These are phyloP conservation scores for Rhizopogon vesiculosus DNA, from an alignment of 768 basidiomycete species.

Conservation along the genomic window DNA sequence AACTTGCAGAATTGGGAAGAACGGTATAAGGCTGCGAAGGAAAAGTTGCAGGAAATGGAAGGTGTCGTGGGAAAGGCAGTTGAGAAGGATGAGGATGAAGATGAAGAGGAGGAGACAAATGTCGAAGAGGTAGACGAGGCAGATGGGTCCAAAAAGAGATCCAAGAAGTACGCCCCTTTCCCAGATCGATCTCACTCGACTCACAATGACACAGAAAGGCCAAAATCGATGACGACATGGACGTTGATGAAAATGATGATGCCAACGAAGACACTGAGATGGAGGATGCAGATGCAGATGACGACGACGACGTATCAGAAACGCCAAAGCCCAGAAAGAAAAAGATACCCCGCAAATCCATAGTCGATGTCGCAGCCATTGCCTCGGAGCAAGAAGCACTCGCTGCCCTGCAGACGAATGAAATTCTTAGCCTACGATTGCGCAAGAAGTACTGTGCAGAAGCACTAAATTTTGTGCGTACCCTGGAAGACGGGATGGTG, in stretches of 20 bases:
- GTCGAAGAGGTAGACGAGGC: slow-evolving; percentile 28
- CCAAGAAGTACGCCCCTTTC: background rate
- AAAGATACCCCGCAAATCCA: slow-evolving; percentile 60
- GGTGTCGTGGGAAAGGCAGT: slow-evolving; percentile 60
- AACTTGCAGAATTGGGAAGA: slow-evolving; percentile 68
- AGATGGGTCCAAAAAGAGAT: slow-evolving; percentile 18
- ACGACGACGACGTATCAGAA: slow-evolving; percentile 34
- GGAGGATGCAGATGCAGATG: slow-evolving; percentile 27
- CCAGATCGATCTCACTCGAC: background rate
- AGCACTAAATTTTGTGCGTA: slow-evolving; percentile 76
- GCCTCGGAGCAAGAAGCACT: slow-evolving; percentile 69
- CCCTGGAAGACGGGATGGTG: slow-evolving; percentile 64
- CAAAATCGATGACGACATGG: slow-evolving; percentile 48
- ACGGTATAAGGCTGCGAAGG: slow-evolving; percentile 57
- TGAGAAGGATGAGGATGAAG: slow-evolving; percentile 33
- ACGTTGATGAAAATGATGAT: slow-evolving; percentile 44
- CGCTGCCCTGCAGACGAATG: slow-evolving; percentile 60
- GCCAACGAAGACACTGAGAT: slow-evolving; percentile 18
- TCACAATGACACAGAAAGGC: slow-evolving; percentile 15
- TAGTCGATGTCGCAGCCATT: slow-evolving; percentile 65
- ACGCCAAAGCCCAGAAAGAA: slow-evolving; percentile 36
- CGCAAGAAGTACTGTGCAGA: slow-evolving; percentile 86
- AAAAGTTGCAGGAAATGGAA: slow-evolving; percentile 70
- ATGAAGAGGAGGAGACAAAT: slow-evolving; percentile 31
- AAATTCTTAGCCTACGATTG: slow-evolving; percentile 62